Evolutionary conservation across 306 rosid genomes (phyloP), one percentile per base, ranked within the genome.

Genomic region (Cucurbita ficifolia): DNA sequence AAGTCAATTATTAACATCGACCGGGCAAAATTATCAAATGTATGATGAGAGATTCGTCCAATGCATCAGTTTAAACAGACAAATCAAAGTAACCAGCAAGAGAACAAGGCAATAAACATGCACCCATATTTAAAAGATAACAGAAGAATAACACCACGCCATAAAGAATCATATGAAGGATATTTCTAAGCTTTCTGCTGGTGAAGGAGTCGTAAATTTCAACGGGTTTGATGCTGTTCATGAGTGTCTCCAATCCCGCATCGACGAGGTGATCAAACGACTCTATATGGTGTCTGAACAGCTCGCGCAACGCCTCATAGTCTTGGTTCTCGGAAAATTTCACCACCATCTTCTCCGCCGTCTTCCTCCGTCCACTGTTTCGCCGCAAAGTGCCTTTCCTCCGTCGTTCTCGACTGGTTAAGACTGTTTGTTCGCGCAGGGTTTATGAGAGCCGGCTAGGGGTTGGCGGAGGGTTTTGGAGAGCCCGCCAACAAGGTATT

Each of bases 201-300:
- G 88, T 75, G 35, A 76, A 76, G 24, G 87, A 59, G 36, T 94
- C 90, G 68, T 61, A 1, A 36, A 90, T 70, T 29, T 79, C 70
- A 1, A 91, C 55, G 17, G 88, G 82, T 74, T 89, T 85, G 80
- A 94, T 78, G 51, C 78, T 55, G 8, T 70, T 38, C 72, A 89
- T 70, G 76, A 85, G 75, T 50, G 76, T 76, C 33, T 88, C 81
- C 67, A 91, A 71, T 7, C 97, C 98, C 7, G 85, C 80, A 0
- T 83, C 75, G 4, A 75, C 62, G 83, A 94, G 77, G 77, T 94
- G 61, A 65, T 94, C 88, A 52, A 85, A 90, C 3, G 98, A 94
- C 73, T 94, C 95, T 29, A 94, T 86, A 73, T 89, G 97, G 67
- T 87, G 98, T 57, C 73, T 79, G 69, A 90, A 83, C 10, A 94